Evolutionary conservation across 1,139 yeast species (phyloP), one percentile per base, ranked within the genome.

Genomic region (Citeromyces siamensis): DNA sequence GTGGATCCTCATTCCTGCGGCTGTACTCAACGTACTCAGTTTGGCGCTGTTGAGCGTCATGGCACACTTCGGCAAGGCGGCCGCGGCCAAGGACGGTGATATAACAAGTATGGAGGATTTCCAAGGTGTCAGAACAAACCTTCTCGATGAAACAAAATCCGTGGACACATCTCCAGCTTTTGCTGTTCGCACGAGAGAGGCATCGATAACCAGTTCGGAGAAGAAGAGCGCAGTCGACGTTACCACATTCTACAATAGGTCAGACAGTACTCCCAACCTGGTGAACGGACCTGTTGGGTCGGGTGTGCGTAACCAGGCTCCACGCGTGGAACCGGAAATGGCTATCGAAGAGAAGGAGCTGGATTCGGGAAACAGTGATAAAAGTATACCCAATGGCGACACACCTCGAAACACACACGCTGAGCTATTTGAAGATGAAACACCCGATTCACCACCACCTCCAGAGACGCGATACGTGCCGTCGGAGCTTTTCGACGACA

Each of bases 1-100:
- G 19, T 35, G 41, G 28, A 19, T 40, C 9, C 59, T 77, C 40
- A 62, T 80, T 27, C 85, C 81, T 1, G 65, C 82, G 2, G 78
- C 83, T 2, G 80, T 67, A 1, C 57, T 75, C 34, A 62, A 66
- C 36, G 52, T 80, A 41, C 41, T 48, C 4, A 45, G 50, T 4
- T 34, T 53, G 9, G 37, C 41, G 32, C 44, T 44, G 2, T 17
- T 50, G 4, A 42, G 49, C 3, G 23, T 41, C 33, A 45, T 39
- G 27, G 33, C 45, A 16, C 38, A 45, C 12, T 45, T 47, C 9
- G 34, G 33, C 5, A 27, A 17, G 31, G 31, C 31, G 8, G 16
- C 16, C 31, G 33, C 7, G 37, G 35, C 19, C 36, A 17, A n/a
- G n/a, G 19, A 31, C 18, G 32, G 35, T 26, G 44, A 40, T 27